Percentiles rank a stretch among this genome's conserved stretches.
Conservation (phyloP, 2,329 filamentous ascomycete species). For the Aschersonia sp. region DNA sequence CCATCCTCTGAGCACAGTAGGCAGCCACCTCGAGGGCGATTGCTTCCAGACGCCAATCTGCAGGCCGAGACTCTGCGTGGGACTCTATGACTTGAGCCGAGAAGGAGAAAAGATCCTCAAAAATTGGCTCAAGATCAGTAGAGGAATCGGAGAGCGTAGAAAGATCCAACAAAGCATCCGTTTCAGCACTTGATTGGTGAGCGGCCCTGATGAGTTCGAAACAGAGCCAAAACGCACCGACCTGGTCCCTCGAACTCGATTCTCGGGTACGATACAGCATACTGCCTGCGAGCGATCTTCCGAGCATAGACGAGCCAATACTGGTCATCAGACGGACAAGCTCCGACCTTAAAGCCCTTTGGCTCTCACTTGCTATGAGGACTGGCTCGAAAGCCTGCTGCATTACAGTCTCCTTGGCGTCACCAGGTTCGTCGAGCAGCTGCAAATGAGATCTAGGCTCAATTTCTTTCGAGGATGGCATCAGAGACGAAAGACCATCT, state of each 20-base stretch:
- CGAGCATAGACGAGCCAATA: conserved; percentile 41
- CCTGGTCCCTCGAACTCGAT: conserved; percentile 39
- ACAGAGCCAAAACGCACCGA: conserved; percentile 69
- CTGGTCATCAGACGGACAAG: conserved; percentile 42
- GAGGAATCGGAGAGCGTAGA: conserved; percentile 21
- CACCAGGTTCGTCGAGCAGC: conserved; percentile 11
- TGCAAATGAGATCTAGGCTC: conserved; percentile 11
- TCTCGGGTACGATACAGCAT: conserved; percentile 50
- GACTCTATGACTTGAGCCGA: conserved; percentile 48
- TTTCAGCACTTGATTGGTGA: conserved; percentile 31
- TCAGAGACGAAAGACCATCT: conserved; percentile 49
- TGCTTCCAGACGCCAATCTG: conserved; percentile 61
- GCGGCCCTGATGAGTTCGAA: conserved; percentile 53
- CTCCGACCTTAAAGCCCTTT: conserved; percentile 43
- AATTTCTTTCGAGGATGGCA: conserved; percentile 11
- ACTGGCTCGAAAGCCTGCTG: conserved; percentile 39
- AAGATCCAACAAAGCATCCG: conserved; percentile 52
- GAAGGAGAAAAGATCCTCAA: conserved; percentile 54
- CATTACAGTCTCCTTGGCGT: conserved; percentile 5
- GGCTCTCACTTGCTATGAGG: conserved; percentile 48
- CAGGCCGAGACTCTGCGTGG: conserved; percentile 29
- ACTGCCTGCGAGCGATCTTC: conserved; percentile 45
- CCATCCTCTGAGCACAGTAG: conserved; percentile 54
- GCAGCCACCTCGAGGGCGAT: conserved; percentile 71
- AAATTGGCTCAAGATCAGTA: conserved; percentile 30